Evolutionary conservation across 225 moss, liverwort and hornwort genomes (phyloP).

Genomic region (Ulota crispa): DNA sequence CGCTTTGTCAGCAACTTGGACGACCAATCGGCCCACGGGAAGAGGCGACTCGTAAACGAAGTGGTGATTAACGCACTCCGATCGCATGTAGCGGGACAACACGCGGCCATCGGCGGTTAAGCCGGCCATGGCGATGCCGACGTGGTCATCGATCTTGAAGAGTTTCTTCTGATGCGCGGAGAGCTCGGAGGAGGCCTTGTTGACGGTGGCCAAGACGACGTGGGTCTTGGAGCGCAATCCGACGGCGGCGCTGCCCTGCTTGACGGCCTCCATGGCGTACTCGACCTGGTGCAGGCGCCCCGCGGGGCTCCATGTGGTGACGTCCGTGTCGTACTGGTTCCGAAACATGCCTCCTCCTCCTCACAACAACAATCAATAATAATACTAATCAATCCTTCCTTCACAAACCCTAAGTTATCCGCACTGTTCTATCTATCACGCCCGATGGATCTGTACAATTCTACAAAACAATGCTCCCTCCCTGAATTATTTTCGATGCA

Average conservation of each 20-base stretch:
- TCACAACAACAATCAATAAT: background rate
- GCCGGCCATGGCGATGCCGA: constrained; percentile 80
- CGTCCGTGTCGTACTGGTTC: constrained; percentile 83
- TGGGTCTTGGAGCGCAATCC: constrained; percentile 71
- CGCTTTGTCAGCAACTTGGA: constrained; percentile 92
- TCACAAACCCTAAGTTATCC: background rate
- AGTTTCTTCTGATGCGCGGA: constrained; percentile 74
- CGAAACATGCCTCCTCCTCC: constrained; percentile 49
- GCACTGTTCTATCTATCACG: background rate
- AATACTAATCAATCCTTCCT: background rate
- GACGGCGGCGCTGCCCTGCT: constrained; percentile 73
- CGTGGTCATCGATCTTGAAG: constrained; percentile 78
- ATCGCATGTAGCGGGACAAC: constrained; percentile 81
- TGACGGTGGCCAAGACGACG: constrained; percentile 67
- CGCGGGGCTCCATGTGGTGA: constrained; percentile 85
- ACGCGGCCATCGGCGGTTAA: constrained; percentile 86
- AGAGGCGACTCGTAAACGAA: constrained; percentile 88
- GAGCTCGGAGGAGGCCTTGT: constrained; percentile 75
- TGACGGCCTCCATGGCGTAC: constrained; percentile 91
- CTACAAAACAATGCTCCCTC: too few species aligned
- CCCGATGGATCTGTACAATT: background rate
- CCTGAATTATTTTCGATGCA: background rate
- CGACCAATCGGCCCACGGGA: constrained; percentile 82
- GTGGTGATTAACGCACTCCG: constrained; percentile 86
- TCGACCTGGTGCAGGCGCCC: constrained; percentile 83